These are phyloP conservation scores for Rhizoclosmatium sp. DNA, from an alignment of 192 early-diverging fungal genomes.

Conservation along the genomic window DNA sequence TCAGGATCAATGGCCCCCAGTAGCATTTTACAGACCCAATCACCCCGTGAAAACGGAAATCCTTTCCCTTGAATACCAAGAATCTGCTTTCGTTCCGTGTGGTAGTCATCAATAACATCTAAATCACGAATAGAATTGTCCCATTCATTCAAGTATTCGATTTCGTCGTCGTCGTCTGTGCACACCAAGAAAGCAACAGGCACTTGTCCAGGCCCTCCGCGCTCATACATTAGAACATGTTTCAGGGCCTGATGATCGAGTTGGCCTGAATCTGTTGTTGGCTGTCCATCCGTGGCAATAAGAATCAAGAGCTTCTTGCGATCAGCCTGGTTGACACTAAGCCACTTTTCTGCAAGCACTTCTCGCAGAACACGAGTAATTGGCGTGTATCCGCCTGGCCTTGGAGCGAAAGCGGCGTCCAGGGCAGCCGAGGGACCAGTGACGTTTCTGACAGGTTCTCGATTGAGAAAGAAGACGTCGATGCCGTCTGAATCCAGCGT, in stretches of 20 bases:
- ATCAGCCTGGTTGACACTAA: not conserved
- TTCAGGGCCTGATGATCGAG: constrained; percentile 23
- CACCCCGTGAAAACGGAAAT: constrained; percentile 33
- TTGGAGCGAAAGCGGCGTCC: not conserved
- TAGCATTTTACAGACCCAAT: constrained; percentile 38
- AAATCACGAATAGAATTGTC: constrained; percentile 18
- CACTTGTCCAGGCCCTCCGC: constrained; percentile 12
- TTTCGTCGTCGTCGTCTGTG: constrained; percentile 31
- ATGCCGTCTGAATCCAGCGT: constrained; percentile 34
- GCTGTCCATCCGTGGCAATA: constrained; percentile 31
- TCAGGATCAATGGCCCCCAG: constrained; percentile 29
- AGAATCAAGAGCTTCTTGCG: constrained; percentile 29
- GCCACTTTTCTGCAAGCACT: constrained; percentile 24
- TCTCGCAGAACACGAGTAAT: constrained; percentile 16
- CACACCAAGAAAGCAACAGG: constrained; percentile 28
- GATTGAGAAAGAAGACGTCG: constrained; percentile 37
- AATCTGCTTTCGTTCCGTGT: constrained; percentile 30
- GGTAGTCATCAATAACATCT: constrained; percentile 29
- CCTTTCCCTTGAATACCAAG: constrained; percentile 1
- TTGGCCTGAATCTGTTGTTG: constrained; percentile 11
- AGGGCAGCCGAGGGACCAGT: not conserved
- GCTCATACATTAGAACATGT: constrained; percentile 9
- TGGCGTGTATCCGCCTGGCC: constrained; percentile 25
- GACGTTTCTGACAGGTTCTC: constrained; percentile 21
- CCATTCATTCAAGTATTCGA: constrained; percentile 32